These are phyloP conservation scores for Claviceps sp. DNA, from an alignment of 2,329 filamentous ascomycete species.

Conservation along the genomic window DNA sequence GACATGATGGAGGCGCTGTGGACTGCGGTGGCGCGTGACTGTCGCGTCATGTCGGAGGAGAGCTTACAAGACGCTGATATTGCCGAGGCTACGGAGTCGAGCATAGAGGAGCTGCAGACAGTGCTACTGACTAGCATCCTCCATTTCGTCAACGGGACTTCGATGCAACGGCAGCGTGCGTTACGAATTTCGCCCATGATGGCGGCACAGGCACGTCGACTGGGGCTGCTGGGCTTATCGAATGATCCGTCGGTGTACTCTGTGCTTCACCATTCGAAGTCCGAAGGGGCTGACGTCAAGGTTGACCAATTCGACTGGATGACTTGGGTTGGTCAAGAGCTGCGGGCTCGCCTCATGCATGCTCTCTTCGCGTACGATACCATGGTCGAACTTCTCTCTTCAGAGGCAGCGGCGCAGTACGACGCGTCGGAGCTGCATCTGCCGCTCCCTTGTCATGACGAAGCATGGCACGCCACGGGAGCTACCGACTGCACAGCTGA, in stretches of 20 bases:
- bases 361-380: constrained; percentile 51
- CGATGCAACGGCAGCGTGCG: constrained; percentile 49
- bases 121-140: constrained; percentile 48
- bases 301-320: constrained; percentile 36
- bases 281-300: constrained; percentile 26
- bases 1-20: constrained; percentile 54
- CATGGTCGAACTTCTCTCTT: constrained; percentile 59
- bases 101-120: constrained; percentile 56
- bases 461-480: constrained; percentile 55
- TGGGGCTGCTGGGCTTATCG: constrained; percentile 42
- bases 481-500: constrained; percentile 48
- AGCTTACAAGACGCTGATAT: constrained; percentile 9
- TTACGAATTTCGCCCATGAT: constrained; percentile 44
- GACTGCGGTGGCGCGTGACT: constrained; percentile 42
- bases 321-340: constrained; percentile 59
- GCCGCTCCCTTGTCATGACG: constrained; percentile 60
- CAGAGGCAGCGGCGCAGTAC: constrained; percentile 45
- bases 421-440: constrained; percentile 51
- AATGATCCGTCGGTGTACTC: constrained; percentile 24
- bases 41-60: constrained; percentile 29
- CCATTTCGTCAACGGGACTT: constrained; percentile 58
- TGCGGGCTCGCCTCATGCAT: constrained; percentile 50
- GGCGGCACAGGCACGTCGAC: constrained; percentile 41
- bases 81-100: constrained; percentile 20
- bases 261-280: constrained; percentile 49